A percentile compares a stretch with the other conserved stretches of the same genome.
These are phyloP conservation scores for Thielaviopsis punctulata DNA, from an alignment of 2,329 filamentous ascomycete genomes.

Conservation along the genomic window DNA sequence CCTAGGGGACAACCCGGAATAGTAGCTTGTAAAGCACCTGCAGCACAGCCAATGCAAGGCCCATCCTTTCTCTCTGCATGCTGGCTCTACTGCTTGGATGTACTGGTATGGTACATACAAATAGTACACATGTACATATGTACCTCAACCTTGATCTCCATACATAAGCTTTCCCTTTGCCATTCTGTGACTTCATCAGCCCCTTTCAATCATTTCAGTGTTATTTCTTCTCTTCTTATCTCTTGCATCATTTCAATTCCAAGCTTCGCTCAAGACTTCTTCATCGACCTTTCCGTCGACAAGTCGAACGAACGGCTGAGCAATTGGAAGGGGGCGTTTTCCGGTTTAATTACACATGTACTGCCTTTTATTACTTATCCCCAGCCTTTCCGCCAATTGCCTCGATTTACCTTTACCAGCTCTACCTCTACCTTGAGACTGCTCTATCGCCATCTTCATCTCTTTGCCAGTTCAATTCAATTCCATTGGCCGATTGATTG, in stretches of 20 bases:
- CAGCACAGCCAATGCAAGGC: too few relatives aligned
- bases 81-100: too few relatives aligned
- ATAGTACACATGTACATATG: too few relatives aligned
- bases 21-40: too few relatives aligned
- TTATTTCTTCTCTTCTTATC: neutral
- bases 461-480: neutral
- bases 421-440: neutral
- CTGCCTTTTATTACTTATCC: too few relatives aligned
- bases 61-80: too few relatives aligned
- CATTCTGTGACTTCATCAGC: neutral
- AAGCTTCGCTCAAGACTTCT: neutral
- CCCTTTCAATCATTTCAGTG: slow-evolving; percentile 5
- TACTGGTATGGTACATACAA: too few relatives aligned
- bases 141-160: too few relatives aligned
- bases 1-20: too few relatives aligned
- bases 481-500: too few relatives aligned
- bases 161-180: neutral
- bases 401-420: neutral
- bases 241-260: neutral
- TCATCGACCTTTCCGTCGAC: neutral
- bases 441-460: neutral
- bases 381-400: neutral
- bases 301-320: neutral
- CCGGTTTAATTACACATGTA: too few relatives aligned
- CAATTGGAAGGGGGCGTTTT: neutral